phyloP scores from a whole-genome alignment of 345 rosid species.

The Gossypium arboreum region DNA sequence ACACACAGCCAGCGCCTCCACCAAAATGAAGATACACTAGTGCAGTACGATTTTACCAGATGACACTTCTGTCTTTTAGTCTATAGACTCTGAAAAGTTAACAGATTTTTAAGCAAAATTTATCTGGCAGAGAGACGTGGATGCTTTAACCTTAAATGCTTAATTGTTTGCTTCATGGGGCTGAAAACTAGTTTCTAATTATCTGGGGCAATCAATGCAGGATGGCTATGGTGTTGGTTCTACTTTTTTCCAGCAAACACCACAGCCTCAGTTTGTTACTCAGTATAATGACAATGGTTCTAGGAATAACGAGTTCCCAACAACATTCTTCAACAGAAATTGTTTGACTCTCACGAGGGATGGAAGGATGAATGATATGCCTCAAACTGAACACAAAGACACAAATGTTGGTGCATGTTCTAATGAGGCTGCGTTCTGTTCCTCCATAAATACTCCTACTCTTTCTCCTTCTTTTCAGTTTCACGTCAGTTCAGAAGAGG shows the following conservation, averaged over 20 bases:
- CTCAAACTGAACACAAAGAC: slow-evolving; percentile 25
- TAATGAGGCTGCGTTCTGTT: slow-evolving; percentile 23
- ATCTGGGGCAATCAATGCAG: slow-evolving; percentile 29
- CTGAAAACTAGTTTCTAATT: neutral
- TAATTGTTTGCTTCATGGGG: neutral
- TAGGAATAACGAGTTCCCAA: slow-evolving; percentile 23
- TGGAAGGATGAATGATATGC: slow-evolving; percentile 26
- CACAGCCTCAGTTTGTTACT: slow-evolving; percentile 27
- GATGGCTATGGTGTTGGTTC: slow-evolving; percentile 33
- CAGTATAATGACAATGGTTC: slow-evolving; percentile 23
- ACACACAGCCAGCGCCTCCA: neutral
- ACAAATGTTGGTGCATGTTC: slow-evolving; percentile 29
- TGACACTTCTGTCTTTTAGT: neutral
- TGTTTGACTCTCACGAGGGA: slow-evolving; percentile 12
- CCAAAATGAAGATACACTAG: neutral
- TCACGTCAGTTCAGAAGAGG: slow-evolving; percentile 63
- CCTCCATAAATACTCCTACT: slow-evolving; percentile 19
- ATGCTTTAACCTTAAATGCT: neutral
- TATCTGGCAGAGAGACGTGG: slow-evolving; percentile 1
- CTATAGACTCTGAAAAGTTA: neutral
- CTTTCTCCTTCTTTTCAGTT: slow-evolving; percentile 61
- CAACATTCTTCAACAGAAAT: slow-evolving; percentile 22
- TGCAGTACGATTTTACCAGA: neutral
- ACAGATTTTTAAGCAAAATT: neutral
- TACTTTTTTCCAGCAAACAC: slow-evolving; percentile 18